Conservation (phyloP, 2,329 filamentous ascomycete species). For the Drechslerella coelobrocha region DNA sequence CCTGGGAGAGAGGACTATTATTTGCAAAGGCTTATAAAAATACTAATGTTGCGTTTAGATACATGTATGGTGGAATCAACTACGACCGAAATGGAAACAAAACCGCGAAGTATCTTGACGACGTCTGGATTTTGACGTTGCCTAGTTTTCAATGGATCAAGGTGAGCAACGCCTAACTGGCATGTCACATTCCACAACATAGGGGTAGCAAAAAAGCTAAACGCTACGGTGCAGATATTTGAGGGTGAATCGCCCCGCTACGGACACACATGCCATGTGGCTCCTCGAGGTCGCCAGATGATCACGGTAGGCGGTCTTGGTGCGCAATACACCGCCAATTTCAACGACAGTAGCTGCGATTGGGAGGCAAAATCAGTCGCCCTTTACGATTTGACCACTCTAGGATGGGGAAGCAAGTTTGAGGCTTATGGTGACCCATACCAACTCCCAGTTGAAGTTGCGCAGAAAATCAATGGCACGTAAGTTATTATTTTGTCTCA, state of each 20-base stretch:
- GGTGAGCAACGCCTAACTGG: conserved; percentile 14
- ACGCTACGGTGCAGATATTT: conserved; percentile 21
- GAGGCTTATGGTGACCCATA: conserved; percentile 17
- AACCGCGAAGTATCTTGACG: conserved; percentile 32
- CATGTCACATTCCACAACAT: not conserved
- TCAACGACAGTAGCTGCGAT: conserved; percentile 38
- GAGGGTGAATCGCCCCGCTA: conserved; percentile 43
- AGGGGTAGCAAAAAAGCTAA: not conserved
- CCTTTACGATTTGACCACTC: conserved; percentile 41
- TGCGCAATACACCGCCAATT: conserved; percentile 34
- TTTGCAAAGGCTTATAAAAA: not conserved
- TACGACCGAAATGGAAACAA: conserved; percentile 17
- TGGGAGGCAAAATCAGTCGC: conserved; percentile 43
- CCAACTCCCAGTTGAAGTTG: conserved; percentile 34
- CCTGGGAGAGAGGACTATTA: no score
- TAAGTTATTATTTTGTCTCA: conserved; percentile 3
- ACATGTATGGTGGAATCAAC: conserved; percentile 38
- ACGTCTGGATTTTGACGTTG: conserved; percentile 54
- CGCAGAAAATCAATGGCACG: conserved; percentile 41
- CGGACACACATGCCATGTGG: conserved; percentile 42
- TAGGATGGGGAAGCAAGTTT: conserved; percentile 35
- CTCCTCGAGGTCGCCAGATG: conserved; percentile 42
- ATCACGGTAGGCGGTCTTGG: conserved; percentile 44
- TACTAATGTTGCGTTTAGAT: conserved; percentile 18
- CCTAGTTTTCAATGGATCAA: conserved; percentile 55